Percentiles rank a stretch among this genome's conserved stretches.
phyloP scores from a whole-genome alignment of 2,329 filamentous ascomycete species.

The Dothistroma septosporum region DNA sequence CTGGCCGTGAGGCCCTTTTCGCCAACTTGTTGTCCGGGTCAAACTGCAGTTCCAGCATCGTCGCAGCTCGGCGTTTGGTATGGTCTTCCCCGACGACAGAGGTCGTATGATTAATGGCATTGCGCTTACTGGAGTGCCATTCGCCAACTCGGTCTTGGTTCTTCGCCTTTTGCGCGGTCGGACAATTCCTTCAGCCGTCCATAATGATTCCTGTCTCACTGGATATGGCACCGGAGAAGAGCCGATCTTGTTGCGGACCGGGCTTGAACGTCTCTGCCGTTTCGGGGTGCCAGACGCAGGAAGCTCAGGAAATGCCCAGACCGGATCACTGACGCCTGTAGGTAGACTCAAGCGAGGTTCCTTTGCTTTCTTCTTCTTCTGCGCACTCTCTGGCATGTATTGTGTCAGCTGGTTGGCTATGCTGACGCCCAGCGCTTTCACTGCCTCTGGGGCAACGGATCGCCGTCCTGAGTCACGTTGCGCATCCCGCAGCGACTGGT shows the following conservation, averaged over 20 bases:
- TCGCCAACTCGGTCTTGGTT: neutral
- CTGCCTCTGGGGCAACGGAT: constrained; percentile 24
- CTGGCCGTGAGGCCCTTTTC: constrained; percentile 27
- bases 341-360: neutral
- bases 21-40: constrained; percentile 24
- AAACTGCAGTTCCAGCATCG: constrained; percentile 30
- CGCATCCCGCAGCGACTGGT: constrained; percentile 15
- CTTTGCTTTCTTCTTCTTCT: constrained; percentile 14
- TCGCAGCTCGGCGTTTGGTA: constrained; percentile 8
- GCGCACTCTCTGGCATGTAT: constrained; percentile 24
- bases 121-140: neutral
- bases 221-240: constrained; percentile 15
- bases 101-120: neutral
- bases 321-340: constrained; percentile 18
- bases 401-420: constrained; percentile 35
- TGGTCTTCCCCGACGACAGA: constrained; percentile 4
- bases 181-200: constrained; percentile 15
- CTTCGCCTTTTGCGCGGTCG: constrained; percentile 1
- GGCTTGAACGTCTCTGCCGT: constrained; percentile 14
- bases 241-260: constrained; percentile 5
- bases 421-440: constrained; percentile 33
- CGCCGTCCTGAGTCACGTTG: constrained; percentile 13
- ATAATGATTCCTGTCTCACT: constrained; percentile 19
- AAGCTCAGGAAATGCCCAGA: constrained; percentile 29
- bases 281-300: constrained; percentile 8